phyloP scores from a whole-genome alignment of 2,329 filamentous ascomycete genomes.

The Neofusicoccum ribis region DNA sequence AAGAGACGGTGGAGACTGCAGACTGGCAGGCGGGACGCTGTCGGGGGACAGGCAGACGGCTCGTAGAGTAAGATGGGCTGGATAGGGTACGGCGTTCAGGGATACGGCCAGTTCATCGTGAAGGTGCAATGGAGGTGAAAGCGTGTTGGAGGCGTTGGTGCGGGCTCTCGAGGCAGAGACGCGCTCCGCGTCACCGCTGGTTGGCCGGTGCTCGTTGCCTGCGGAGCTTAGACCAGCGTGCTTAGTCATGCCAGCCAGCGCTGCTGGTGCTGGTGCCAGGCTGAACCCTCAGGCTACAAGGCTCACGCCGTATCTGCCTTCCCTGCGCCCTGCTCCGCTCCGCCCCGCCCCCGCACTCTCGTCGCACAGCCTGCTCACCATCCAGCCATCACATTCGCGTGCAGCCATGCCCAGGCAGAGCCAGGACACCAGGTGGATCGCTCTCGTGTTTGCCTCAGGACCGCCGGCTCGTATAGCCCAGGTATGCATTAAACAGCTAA shows the following conservation, averaged over 20 bases:
- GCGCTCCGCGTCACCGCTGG: background rate
- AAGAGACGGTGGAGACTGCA: conserved; percentile 3
- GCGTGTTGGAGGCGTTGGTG: too few species aligned
- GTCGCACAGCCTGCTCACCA: background rate
- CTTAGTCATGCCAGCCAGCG: too few species aligned
- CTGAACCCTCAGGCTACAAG: background rate
- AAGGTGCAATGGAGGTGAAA: background rate
- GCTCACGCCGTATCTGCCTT: background rate
- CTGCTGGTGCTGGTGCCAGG: too few species aligned
- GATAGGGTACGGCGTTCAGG: conserved; percentile 33
- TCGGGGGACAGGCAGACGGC: background rate
- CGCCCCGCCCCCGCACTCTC: background rate
- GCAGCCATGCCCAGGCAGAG: background rate
- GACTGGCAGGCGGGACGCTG: background rate
- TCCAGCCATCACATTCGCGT: background rate
- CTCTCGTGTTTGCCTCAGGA: too few species aligned
- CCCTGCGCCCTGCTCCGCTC: background rate
- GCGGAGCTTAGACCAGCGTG: too few species aligned
- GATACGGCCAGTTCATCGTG: conserved; percentile 54
- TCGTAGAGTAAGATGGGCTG: background rate
- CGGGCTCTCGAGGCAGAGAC: too few species aligned
- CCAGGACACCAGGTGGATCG: background rate
- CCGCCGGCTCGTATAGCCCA: too few species aligned
- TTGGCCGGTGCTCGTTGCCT: background rate
- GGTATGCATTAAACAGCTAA: background rate